These are phyloP conservation scores for Cytospora piceae DNA, from an alignment of 2,329 filamentous ascomycete genomes.

Conservation along the genomic window DNA sequence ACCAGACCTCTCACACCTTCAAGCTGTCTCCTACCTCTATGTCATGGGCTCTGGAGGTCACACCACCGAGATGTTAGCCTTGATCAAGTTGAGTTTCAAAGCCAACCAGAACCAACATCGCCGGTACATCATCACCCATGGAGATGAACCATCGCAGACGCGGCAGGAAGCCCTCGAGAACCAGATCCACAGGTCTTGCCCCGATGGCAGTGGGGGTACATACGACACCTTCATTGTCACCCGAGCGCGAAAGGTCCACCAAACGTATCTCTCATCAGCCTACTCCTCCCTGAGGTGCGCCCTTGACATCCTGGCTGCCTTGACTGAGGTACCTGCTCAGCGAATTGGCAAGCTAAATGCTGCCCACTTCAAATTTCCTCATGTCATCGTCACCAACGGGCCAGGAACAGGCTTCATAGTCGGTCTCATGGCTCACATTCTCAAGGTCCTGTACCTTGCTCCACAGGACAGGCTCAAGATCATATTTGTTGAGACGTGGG, in stretches of 20 bases:
- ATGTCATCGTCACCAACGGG: constrained; percentile 83
- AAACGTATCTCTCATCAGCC: constrained; percentile 74
- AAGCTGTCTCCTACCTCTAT: constrained; percentile 66
- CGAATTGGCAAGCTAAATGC: constrained; percentile 29
- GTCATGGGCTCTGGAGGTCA: constrained; percentile 93
- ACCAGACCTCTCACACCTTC: constrained; percentile 31
- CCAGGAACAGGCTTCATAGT: constrained; percentile 86
- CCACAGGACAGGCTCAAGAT: constrained; percentile 66
- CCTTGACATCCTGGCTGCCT: constrained; percentile 60
- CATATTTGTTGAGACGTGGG: constrained; percentile 92
- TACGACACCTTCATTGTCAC: constrained; percentile 72
- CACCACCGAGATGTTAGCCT: constrained; percentile 90
- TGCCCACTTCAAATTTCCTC: constrained; percentile 56
- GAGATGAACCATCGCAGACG: constrained; percentile 71
- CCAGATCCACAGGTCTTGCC: constrained; percentile 42
- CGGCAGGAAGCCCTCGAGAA: constrained; percentile 68
- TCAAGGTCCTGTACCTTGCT: constrained; percentile 51
- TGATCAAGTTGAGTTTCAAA: constrained; percentile 67
- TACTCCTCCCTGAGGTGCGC: constrained; percentile 69
- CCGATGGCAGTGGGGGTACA: constrained; percentile 46
- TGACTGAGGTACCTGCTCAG: constrained; percentile 43
- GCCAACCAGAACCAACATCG: constrained; percentile 62
- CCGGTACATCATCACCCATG: constrained; percentile 80
- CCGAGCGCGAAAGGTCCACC: constrained; percentile 80
- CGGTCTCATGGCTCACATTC: constrained; percentile 51